These are phyloP conservation scores for Striga hermonthica DNA, from an alignment of 305 asterid genomes.

Conservation along the genomic window DNA sequence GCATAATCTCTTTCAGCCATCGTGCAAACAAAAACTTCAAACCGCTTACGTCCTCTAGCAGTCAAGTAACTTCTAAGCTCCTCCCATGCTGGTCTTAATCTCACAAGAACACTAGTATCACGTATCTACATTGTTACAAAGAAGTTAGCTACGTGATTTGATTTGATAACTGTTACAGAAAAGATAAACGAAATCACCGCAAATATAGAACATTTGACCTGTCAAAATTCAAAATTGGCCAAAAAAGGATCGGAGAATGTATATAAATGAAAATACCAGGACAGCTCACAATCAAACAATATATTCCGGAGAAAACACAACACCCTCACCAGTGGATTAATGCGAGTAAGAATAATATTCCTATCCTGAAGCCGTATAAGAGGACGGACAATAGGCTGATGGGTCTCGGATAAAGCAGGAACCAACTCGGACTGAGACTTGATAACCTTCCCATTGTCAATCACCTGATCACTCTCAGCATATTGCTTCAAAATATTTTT, in stretches of 20 bases:
- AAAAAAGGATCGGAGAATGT: slow-evolving; percentile 3
- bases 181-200: slow-evolving; percentile 23
- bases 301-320: slow-evolving; percentile 5
- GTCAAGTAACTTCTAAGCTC: slow-evolving; percentile 91
- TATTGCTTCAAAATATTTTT: slow-evolving; percentile 80
- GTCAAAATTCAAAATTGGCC: slow-evolving; percentile 5
- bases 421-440: slow-evolving; percentile 85
- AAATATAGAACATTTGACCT: slow-evolving; percentile 18
- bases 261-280: slow-evolving; percentile 24
- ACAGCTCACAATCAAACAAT: slow-evolving; percentile 1
- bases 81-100: slow-evolving; percentile 99
- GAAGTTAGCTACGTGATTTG: slow-evolving; percentile 21
- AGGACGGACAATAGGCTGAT: slow-evolving; percentile 85
- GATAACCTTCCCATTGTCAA: slow-evolving; percentile 77
- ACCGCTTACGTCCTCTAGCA: slow-evolving; percentile 95
- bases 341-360: slow-evolving; percentile 90
- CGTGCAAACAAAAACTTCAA: slow-evolving; percentile 97
- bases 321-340: slow-evolving; percentile 68
- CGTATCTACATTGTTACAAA: slow-evolving; percentile 60
- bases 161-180: neutral
- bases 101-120: slow-evolving; percentile 97
- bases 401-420: slow-evolving; percentile 73
- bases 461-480: slow-evolving; percentile 87
- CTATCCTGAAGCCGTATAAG: slow-evolving; percentile 81
- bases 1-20: slow-evolving; percentile 99